Evolutionary conservation across 192 early-diverging fungal species (phyloP), one percentile per base, ranked within the genome.

Genomic region (Entomortierella lignicola): DNA sequence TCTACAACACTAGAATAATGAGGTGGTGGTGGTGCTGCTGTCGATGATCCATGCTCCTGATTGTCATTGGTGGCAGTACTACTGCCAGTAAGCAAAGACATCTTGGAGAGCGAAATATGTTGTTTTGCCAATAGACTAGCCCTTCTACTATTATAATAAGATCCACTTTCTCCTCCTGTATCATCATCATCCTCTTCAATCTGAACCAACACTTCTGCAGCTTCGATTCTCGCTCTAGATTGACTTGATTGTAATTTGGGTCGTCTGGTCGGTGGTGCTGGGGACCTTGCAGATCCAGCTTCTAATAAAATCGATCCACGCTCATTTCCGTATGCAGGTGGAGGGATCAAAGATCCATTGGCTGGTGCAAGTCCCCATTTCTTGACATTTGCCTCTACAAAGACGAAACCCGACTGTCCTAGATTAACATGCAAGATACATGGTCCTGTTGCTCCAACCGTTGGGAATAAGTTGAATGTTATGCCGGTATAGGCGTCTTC

Each of bases 321-420:
- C 74, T 93, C 89, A n/a, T 84, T 86, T 7, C 93, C 93, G 72
- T 94, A 94, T 0, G 92, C 86, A 8, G 93, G 93, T 31, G 93
- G 93, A n/a, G 93, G 93, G n/a, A 82, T 79, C 8, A 90, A 69
- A 10, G 90, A 86, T 21, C 92, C 92, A 70, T 89, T 84, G 6
- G 89, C 75, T 17, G 93, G 92, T 2, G 91, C 93, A 15, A 94
- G 81, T 0, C 93, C 93, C 92, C 93, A 94, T 56, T 92, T 91
- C 85, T 92, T 93, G 26, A 94, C 92, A 60, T 94, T 94, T 54
- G 92, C 93, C 66, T 94, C 93, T 13, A 94, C 87, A 85, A 94
- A 94, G 13, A 94, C 93, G 79, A 93, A 94, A 0, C 92, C 92
- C 48, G 87, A 85, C 69, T 94, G 92, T 5, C 92, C 92, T 82